Conservation (phyloP, 73 alveolate genomes). For the Uronychia setigera region DNA sequence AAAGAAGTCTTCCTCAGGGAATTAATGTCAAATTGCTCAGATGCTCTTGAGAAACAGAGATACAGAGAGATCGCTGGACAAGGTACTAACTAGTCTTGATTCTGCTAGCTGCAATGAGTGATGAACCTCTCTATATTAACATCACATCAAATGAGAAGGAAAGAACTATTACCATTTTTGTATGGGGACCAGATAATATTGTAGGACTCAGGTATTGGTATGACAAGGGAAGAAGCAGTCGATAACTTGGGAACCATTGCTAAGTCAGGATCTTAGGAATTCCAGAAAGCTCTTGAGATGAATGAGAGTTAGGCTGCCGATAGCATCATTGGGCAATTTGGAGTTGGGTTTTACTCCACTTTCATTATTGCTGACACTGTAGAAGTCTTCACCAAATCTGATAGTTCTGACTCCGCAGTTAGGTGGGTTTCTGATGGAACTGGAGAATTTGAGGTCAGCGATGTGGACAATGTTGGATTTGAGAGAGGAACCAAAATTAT, state of each 20-base stretch:
- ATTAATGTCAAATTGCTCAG: conserved; percentile 90
- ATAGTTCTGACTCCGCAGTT: conserved; percentile 73
- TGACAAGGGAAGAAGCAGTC: conserved; percentile 88
- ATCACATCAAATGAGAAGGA: conserved; percentile 76
- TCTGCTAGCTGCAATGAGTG: conserved; percentile 41
- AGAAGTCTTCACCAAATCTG: conserved; percentile 82
- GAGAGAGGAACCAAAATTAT: conserved; percentile 88
- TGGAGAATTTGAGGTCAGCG: conserved; percentile 83
- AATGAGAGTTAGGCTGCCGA: conserved; percentile 70
- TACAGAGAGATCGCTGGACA: conserved; percentile 61
- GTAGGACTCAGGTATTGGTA: conserved; percentile 94
- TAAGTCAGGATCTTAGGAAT: conserved; percentile 82
- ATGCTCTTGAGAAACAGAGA: conserved; percentile 95
- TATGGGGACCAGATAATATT: neutral
- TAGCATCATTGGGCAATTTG: conserved; percentile 87
- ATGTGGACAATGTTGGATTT: conserved; percentile 80
- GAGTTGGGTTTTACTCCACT: conserved; percentile 96
- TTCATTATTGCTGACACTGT: conserved; percentile 94
- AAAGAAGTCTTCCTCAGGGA: conserved; percentile 96
- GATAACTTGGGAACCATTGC: conserved; percentile 83
- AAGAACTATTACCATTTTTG: conserved; percentile 71
- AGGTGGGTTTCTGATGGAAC: conserved; percentile 94
- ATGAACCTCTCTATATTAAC: conserved; percentile 65
- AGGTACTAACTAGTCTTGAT: conserved; percentile 41
- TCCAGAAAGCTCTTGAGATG: conserved; percentile 70